Conservation (phyloP, 306 rosid genomes). For the Leucaena leucocephala region DNA sequence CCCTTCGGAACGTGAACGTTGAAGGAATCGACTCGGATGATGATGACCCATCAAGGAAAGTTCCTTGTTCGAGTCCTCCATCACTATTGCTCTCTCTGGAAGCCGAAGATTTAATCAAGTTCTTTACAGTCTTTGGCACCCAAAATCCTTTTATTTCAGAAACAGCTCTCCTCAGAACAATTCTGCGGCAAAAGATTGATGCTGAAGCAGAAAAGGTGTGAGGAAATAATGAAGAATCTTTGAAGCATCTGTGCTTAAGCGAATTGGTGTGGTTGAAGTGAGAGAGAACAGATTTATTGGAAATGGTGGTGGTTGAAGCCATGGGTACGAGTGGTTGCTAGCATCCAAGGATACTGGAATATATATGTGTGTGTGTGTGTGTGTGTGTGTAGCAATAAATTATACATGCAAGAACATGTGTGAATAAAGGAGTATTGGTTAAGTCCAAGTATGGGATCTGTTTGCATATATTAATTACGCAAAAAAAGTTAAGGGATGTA, state of each 20-base stretch:
- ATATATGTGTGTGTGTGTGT: no score
- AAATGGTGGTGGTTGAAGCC: conserved; percentile 25
- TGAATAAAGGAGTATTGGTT: neutral
- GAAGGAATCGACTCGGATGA: conserved; percentile 36
- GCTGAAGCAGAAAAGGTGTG: conserved; percentile 39
- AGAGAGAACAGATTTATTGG: conserved; percentile 18
- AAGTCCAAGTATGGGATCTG: conserved; percentile 1
- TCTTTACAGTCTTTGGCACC: conserved; percentile 44
- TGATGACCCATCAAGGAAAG: conserved; percentile 48
- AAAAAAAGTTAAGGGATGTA: no score
- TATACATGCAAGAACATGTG: no score
- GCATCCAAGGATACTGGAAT: neutral
- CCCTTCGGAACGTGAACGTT: conserved; percentile 28
- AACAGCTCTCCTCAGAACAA: conserved; percentile 31
- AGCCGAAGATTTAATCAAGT: conserved; percentile 39
- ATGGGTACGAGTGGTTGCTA: neutral
- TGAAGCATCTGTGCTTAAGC: conserved; percentile 30
- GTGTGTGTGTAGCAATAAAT: no score
- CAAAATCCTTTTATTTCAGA: conserved; percentile 20
- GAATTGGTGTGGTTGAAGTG: conserved; percentile 3
- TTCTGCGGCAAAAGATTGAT: conserved; percentile 30
- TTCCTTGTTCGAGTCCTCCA: conserved; percentile 57
- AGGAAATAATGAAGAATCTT: conserved; percentile 28
- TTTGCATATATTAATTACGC: neutral
- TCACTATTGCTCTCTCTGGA: conserved; percentile 39